Percentiles rank a stretch among this genome's conserved stretches.
Conservation (phyloP, 768 basidiomycete species). For the Boletus tylopilopsis region DNA sequence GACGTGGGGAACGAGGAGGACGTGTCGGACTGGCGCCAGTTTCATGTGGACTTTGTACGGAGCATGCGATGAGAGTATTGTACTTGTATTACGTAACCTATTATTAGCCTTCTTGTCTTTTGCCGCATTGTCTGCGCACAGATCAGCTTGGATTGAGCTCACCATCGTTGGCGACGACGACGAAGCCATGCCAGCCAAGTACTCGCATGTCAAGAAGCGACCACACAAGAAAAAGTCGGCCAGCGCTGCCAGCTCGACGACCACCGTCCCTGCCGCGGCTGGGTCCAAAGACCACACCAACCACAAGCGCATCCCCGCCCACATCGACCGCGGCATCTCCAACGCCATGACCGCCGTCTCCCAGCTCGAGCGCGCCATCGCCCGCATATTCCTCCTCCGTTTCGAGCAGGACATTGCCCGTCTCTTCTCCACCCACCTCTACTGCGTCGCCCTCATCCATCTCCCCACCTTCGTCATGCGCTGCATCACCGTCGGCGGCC, state of each 20-base stretch:
- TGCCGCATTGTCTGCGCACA: conserved; percentile 15
- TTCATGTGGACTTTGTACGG: conserved; percentile 43
- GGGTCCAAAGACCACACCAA: conserved; percentile 28
- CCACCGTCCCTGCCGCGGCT: conserved; percentile 32
- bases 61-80: conserved; percentile 9
- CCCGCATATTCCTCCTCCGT: conserved; percentile 62
- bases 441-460: conserved; percentile 59
- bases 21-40: conserved; percentile 50
- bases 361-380: conserved; percentile 64
- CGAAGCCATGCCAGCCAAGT: conserved; percentile 59
- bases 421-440: conserved; percentile 67
- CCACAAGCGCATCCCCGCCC: conserved; percentile 39
- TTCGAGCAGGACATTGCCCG: conserved; percentile 75
- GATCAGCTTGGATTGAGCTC: conserved; percentile 4
- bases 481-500: conserved; percentile 56
- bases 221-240: conserved; percentile 44
- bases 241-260: conserved; percentile 22
- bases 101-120: not conserved
- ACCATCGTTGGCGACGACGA: conserved; percentile 19
- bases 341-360: conserved; percentile 60
- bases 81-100: conserved; percentile 21
- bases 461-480: conserved; percentile 68
- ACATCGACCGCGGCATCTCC: conserved; percentile 51
- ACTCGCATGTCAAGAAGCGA: conserved; percentile 72
- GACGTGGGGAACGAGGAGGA: conserved; percentile 33